Conservation (phyloP, 768 basidiomycete genomes). For the Lyophyllum shimeji region DNA sequence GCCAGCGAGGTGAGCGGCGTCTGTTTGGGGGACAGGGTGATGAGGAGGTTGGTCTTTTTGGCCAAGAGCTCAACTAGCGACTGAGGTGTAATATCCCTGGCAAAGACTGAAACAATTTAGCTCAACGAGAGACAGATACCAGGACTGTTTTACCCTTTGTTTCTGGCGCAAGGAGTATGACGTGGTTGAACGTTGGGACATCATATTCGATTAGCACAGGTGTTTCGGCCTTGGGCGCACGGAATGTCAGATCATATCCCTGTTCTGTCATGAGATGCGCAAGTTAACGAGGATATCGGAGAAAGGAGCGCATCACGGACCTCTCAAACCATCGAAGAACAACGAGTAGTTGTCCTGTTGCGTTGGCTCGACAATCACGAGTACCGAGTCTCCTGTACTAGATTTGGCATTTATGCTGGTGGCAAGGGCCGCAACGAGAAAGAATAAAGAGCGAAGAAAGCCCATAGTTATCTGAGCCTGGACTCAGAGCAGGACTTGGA, state of each 20-base stretch:
- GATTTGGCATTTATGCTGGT: constrained; percentile 54
- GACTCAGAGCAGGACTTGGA: constrained; percentile 1
- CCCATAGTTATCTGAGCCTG: constrained; percentile 32
- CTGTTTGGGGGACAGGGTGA: constrained; percentile 77
- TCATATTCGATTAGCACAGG: constrained; percentile 71
- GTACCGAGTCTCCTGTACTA: constrained; percentile 79
- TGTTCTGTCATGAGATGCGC: constrained; percentile 45
- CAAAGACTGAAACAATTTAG: constrained; percentile 47
- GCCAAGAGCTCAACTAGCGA: constrained; percentile 70
- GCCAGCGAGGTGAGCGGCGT: constrained; percentile 76
- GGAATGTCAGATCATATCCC: constrained; percentile 87
- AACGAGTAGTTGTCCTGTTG: constrained; percentile 73
- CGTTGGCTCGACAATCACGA: constrained; percentile 79
- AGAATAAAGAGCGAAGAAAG: constrained; percentile 32
- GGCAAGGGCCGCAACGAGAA: constrained; percentile 30
- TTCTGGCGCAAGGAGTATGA: constrained; percentile 84
- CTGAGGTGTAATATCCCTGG: constrained; percentile 79
- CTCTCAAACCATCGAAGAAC: constrained; percentile 79
- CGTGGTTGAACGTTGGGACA: constrained; percentile 76
- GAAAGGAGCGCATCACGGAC: constrained; percentile 36
- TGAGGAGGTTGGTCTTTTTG: constrained; percentile 77
- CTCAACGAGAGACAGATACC: neutral
- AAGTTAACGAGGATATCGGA: neutral
- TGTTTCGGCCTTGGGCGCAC: constrained; percentile 71
- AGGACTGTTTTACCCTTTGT: constrained; percentile 68